These are phyloP conservation scores for Alternaria sp. DNA, from an alignment of 2,329 filamentous ascomycete species.

Conservation along the genomic window DNA sequence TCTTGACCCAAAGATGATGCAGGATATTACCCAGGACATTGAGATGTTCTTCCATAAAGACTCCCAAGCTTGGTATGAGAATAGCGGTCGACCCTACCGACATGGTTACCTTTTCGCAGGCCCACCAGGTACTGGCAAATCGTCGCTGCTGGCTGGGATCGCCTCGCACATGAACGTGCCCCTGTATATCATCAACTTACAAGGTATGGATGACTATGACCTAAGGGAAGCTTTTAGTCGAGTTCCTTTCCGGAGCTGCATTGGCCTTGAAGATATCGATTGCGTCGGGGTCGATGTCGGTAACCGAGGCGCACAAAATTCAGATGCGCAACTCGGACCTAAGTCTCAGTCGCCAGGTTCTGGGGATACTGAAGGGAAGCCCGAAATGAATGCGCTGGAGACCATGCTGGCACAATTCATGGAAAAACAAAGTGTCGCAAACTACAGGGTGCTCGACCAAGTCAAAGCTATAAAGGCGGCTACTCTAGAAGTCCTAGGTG, in stretches of 20 bases:
- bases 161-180: slow-evolving; percentile 41
- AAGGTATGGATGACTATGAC: slow-evolving; percentile 15
- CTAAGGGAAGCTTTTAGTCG: slow-evolving; percentile 11
- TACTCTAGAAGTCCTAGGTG: background rate
- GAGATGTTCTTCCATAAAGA: slow-evolving; percentile 5
- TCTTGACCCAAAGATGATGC: slow-evolving; percentile 7
- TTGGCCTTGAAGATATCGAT: slow-evolving; percentile 29
- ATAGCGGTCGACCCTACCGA: slow-evolving; percentile 19
- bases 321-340: background rate
- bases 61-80: slow-evolving; percentile 7
- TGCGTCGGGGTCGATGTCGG: slow-evolving; percentile 6
- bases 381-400: background rate
- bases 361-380: background rate
- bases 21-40: slow-evolving; percentile 3
- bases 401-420: background rate
- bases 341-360: background rate
- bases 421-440: background rate
- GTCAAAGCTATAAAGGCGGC: background rate
- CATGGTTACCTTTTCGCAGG: slow-evolving; percentile 46
- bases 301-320: slow-evolving; percentile 30
- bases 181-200: slow-evolving; percentile 41
- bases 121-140: slow-evolving; percentile 52
- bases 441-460: background rate
- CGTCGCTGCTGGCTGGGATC: slow-evolving; percentile 42
- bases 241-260: slow-evolving; percentile 14